A percentile compares a stretch with the other conserved stretches of the same genome.
phyloP scores from a whole-genome alignment of 169 alveolate species.

The Cryptosporidium sp. region DNA sequence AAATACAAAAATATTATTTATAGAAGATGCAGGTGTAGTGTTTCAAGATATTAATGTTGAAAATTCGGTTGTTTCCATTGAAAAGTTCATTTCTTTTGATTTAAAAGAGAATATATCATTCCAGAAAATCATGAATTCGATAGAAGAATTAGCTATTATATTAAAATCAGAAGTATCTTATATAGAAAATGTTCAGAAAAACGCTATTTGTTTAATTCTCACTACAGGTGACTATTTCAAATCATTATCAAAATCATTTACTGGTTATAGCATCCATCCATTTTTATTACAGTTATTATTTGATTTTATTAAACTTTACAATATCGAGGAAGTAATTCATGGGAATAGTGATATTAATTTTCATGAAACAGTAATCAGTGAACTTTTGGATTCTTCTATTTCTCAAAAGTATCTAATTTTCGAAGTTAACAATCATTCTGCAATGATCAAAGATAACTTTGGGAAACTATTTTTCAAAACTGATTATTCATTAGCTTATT shows the following conservation, averaged over 20 bases:
- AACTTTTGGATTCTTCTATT: constrained; percentile 42
- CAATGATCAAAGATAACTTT: background rate
- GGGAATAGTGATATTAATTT: background rate
- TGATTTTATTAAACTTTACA: constrained; percentile 9
- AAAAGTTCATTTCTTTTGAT: background rate
- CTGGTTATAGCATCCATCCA: constrained; percentile 67
- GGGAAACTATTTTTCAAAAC: constrained; percentile 27
- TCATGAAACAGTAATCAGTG: constrained; percentile 3
- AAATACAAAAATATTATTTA: background rate
- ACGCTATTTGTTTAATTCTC: background rate
- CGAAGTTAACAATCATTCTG: constrained; percentile 7
- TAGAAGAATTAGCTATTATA: background rate
- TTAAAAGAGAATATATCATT: background rate
- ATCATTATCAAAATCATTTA: constrained; percentile 45
- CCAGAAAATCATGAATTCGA: background rate
- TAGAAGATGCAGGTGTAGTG: background rate
- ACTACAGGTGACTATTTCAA: constrained; percentile 7
- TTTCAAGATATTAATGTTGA: background rate
- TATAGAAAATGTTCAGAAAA: background rate
- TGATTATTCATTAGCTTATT: background rate
- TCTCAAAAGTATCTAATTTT: constrained; percentile 18
- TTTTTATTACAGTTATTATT: constrained; percentile 22
- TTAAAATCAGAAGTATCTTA: constrained; percentile 11
- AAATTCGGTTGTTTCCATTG: background rate
- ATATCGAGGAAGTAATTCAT: background rate